Conservation (phyloP, 2,329 filamentous ascomycete species). For the Fusarium oxysporum region DNA sequence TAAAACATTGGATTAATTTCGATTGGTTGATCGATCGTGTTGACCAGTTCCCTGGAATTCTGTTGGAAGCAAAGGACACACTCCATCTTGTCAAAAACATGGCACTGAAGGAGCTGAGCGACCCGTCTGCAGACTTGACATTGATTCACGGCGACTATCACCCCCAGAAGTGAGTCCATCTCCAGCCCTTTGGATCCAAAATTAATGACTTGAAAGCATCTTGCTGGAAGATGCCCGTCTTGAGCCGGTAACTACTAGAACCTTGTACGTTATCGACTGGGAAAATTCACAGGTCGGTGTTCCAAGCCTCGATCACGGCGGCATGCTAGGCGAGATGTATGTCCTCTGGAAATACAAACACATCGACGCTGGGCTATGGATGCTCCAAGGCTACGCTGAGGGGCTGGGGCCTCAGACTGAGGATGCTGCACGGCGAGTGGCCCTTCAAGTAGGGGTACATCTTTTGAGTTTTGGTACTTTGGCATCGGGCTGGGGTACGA, state of each 20-base stretch:
- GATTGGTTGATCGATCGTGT: conserved; percentile 10
- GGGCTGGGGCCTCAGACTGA: not conserved
- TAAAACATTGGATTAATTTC: conserved; percentile 2
- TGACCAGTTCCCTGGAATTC: not conserved
- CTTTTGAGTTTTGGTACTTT: conserved; percentile 11
- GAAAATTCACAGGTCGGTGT: conserved; percentile 1
- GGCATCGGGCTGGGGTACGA: not conserved
- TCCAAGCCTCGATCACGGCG: conserved; percentile 2
- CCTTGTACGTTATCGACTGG: conserved; percentile 3
- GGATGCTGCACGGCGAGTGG: not conserved
- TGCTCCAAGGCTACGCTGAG: not conserved
- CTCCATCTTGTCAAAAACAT: not conserved
- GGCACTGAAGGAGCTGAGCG: not conserved
- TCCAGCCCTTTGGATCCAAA: rapidly evolving
- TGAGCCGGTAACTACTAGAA: not conserved
- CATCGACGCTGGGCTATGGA: not conserved
- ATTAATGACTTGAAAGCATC: not conserved
- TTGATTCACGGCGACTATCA: conserved; percentile 6
- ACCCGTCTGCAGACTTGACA: not conserved
- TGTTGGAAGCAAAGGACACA: not conserved
- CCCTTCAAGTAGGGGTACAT: conserved; percentile 9
- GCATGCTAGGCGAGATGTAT: conserved; percentile 16
- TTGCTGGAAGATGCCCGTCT: not conserved
- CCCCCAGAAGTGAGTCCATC: not conserved
- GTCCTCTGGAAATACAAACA: not conserved